Base-by-base conservation (phyloP, 164 flowering plant species). In the Liquidambar formosana region DNA sequence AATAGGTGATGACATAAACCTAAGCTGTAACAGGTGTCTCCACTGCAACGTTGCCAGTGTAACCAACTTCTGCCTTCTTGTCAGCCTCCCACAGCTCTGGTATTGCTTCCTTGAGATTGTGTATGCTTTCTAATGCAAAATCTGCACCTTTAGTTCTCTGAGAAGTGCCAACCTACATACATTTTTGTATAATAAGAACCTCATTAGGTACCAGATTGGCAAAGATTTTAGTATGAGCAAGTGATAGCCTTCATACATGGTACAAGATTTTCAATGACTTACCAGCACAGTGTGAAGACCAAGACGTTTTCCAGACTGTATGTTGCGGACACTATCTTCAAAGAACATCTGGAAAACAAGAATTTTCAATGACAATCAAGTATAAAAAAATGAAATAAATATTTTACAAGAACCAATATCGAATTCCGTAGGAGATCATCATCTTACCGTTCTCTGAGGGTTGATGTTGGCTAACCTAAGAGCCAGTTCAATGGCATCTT, bases 371-470 rank as follows among this genome's bases (percentile, higher is more conserved):
- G 59, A 56, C 27, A 46, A 27, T n/a, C 38, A 45, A 15, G 25
- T 27, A 59, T 4, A 18, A 15, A 8, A 23, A 12, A 57, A 27
- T 57, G 8, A 2, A n/a, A 44, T 9, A 19, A 0, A 12, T 1
- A 61, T 18, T 14, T 3, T 43, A 11, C 56, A 18, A 22, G 6
- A 49, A 5, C 2, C 21, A 15, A 38, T 10, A 5, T 12, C n/a
- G 28, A 46, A 25, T 60, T 2, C 12, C 10, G 44, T 19, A 57
- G 13, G 12, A 57, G 10, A 21, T 33, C 54, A 33, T 45, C 33
- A 21, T 22, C 79, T 80, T 78, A 88, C 92, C n/a, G 92, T 83
- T 81, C 84, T 79, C 48, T 82, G 86, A 26, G 90, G 90, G 67
- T 79, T 67, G 62, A 88, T 68, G 64, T 78, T 77, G 54, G 85